These are phyloP conservation scores for Platanthera guangdongensis DNA, from an alignment of 106 monocot genomes.

Conservation along the genomic window DNA sequence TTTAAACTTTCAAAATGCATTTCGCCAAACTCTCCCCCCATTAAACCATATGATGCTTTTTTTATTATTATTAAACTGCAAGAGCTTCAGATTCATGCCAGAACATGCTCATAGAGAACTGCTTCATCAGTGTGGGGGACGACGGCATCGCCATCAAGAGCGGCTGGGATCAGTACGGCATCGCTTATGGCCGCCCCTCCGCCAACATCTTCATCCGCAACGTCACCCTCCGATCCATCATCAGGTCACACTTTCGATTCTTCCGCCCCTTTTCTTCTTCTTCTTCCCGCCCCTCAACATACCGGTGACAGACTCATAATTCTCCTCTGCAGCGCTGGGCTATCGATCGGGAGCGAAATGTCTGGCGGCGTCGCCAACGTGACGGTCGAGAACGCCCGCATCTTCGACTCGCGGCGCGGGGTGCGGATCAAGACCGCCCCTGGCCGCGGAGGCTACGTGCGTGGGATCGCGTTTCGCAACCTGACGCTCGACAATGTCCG, in stretches of 20 bases:
- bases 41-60: not conserved
- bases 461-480: constrained; percentile 39
- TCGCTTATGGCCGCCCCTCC: constrained; percentile 63
- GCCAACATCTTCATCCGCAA: constrained; percentile 64
- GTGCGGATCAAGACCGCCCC: constrained; percentile 64
- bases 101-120: constrained; percentile 78
- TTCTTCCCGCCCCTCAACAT: not conserved
- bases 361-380: constrained; percentile 58
- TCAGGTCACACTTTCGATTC: constrained; percentile 27
- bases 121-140: constrained; percentile 84
- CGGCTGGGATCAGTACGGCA: constrained; percentile 91
- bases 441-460: constrained; percentile 55
- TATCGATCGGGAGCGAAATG: constrained; percentile 83
- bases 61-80: too few species aligned
- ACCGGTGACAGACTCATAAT: not conserved
- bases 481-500: constrained; percentile 48
- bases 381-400: constrained; percentile 42
- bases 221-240: constrained; percentile 48
- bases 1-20: too few species aligned
- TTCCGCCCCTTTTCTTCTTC: not conserved
- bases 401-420: constrained; percentile 46
- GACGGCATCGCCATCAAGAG: constrained; percentile 95
- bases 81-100: constrained; percentile 61
- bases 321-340: constrained; percentile 42
- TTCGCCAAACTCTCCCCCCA: not conserved